Evolutionary conservation across 768 basidiomycete genomes (phyloP), one percentile per base, ranked within the genome.

Genomic region (Rhodotorula toruloides): DNA sequence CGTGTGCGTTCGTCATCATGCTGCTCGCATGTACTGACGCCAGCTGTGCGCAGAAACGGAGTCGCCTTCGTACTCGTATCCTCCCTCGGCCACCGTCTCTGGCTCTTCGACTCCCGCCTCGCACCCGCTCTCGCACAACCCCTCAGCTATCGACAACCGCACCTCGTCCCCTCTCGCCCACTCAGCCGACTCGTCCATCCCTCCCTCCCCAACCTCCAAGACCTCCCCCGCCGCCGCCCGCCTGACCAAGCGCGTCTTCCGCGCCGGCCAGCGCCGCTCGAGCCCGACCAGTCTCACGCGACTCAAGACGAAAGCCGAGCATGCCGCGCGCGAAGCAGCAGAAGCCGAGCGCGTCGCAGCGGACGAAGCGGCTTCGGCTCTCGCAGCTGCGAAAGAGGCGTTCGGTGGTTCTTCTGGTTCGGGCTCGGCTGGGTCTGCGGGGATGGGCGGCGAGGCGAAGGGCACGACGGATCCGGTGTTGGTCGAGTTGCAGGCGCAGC

Each of bases 401-500:
- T 19, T 40, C 40, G 40, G 40, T 40, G 40, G 40, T 10, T 40
- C 40, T 19, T 10, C 40, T 19, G 40, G 40, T 42, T 21, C 13
- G 40, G 40, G 40, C 11, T 21, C 40, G 40, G 10, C 48, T 3
- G 48, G 42, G 11, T 34, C 49, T 16, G 31, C 29, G 4, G 31
- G 12, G 31, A 13, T 4, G n/a, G 47, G 25, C 5, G 32, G 40
- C 19, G 42, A n/a, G 21, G 43, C 25, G 7, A 6, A 7, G 2
- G 34, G 46, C 44, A 34, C 22, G 29, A 31, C 62, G 53, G 65
- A 66, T 34, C 70, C 70, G 9, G 82, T 85, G 1, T 83, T 89
- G 12, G 74, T 82, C 49, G 90, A 91, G 49, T 81, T 90, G 49
- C 85, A 85, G 66, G 77, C 78, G 25, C 90, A 92, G 69, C 81